Base-by-base conservation (phyloP, 176 grass and related monocot species). In the Oryza australiensis region DNA sequence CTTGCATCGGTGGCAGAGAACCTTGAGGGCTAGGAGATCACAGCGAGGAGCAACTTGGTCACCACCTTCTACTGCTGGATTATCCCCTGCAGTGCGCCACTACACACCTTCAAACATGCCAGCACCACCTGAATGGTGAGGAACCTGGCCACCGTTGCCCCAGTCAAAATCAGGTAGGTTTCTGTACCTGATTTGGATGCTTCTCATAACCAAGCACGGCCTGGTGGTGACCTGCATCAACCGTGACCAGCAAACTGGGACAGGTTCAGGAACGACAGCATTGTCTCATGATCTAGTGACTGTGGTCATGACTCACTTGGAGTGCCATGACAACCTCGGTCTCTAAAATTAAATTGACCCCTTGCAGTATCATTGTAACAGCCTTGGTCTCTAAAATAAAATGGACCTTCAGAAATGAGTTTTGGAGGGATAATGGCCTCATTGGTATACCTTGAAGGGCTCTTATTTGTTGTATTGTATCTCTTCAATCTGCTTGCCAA, bases 391-490 rank as follows among this genome's bases (percentile, higher is more conserved):
- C 20, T 60, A 60, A 1, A 23, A 60, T 24, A 2, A 60, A 60
- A 60, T 24, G 0, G 9, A 60, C 55, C 9, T 60, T 60, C 55
- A 60, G 55, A 60, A 60, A 60, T 23, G 9, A 24, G 55, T 6
- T 60, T 60, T 60, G n/a, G 9, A 24, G 55, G n/a, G 55, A 60
- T 60, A n/a, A 60, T 24, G 1, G 9, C 55, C 55, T 60, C 9
- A 60, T 60, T 0, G 55, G 20, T 23, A 9, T 60, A 24, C 55
- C n/a, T 60, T 60, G 22, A n/a, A 59, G 55, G 55, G 9, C n/a
- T 24, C n/a, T 24, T 67, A 73, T 65, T 75, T 72, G 30, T 78
- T 43, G 32, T 35, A 57, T 73, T 43, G 32, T 45, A 57, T 20
- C 64, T 4, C n/a, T 34, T 55, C n/a, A 46, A 51, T 77, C 33